Conservation (phyloP, 139 green algal genomes). For the Chlorella sp. region DNA sequence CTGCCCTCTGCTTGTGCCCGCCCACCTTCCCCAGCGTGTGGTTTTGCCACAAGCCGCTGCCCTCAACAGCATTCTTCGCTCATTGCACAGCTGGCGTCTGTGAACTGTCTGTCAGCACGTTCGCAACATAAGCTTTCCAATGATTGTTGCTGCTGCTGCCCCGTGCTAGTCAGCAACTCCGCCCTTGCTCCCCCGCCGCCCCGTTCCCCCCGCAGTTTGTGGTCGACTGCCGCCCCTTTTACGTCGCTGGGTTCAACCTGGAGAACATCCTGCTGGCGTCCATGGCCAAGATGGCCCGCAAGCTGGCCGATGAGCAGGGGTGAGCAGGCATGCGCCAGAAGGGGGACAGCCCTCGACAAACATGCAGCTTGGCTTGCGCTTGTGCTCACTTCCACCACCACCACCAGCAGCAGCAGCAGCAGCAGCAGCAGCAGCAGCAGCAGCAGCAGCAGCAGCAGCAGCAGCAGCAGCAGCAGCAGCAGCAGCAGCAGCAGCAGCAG, state of each 20-base stretch:
- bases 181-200: too few relatives aligned
- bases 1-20: too few relatives aligned
- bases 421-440: too few relatives aligned
- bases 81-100: too few relatives aligned
- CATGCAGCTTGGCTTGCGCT: background rate
- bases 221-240: slow-evolving; percentile 64
- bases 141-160: too few relatives aligned
- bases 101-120: too few relatives aligned
- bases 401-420: background rate
- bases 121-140: too few relatives aligned
- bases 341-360: background rate
- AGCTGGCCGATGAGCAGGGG: background rate
- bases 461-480: too few relatives aligned
- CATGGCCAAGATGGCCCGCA: slow-evolving; percentile 9
- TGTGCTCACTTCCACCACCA: background rate
- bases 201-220: slow-evolving; percentile 49
- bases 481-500: too few relatives aligned
- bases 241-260: slow-evolving; percentile 67
- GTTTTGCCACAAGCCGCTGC: background rate
- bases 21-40: too few relatives aligned
- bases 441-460: too few relatives aligned
- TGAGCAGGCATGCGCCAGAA: background rate
- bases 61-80: background rate
- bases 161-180: too few relatives aligned
- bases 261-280: slow-evolving; percentile 48